Evolutionary conservation across 2,329 filamentous ascomycete species (phyloP).

Genomic region (Cordyceps cateniannulata): DNA sequence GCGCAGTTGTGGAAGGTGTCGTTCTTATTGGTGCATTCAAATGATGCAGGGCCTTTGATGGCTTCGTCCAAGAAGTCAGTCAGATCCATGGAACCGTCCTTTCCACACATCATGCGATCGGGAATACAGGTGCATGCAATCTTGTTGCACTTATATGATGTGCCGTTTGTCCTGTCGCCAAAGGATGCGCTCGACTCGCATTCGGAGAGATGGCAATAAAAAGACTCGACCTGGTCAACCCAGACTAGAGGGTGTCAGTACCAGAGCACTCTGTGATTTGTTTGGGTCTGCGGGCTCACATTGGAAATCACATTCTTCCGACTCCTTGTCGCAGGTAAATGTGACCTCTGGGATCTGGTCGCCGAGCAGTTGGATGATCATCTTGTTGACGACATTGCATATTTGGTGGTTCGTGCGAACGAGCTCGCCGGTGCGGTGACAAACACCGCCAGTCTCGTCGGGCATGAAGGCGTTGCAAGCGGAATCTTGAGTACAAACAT

Average conservation of each 20-base stretch:
- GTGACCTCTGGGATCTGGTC: conserved; percentile 86
- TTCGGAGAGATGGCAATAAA: conserved; percentile 84
- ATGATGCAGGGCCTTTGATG: conserved; percentile 83
- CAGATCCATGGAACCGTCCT: conserved; percentile 85
- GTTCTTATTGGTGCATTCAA: conserved; percentile 63
- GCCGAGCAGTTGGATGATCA: conserved; percentile 82
- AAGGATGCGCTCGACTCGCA: conserved; percentile 69
- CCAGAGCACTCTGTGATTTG: not conserved
- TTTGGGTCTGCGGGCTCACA: conserved; percentile 48
- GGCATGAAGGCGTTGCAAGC: conserved; percentile 88
- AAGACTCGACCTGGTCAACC: conserved; percentile 90
- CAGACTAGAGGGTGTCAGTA: conserved; percentile 55
- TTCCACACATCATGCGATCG: conserved; percentile 89
- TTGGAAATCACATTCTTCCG: conserved; percentile 84
- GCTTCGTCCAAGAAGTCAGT: conserved; percentile 76
- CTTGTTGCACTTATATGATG: conserved; percentile 76
- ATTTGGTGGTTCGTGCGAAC: conserved; percentile 96
- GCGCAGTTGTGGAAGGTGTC: conserved; percentile 61
- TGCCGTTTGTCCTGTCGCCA: conserved; percentile 67
- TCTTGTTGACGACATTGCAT: conserved; percentile 93
- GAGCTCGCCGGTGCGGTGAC: conserved; percentile 84
- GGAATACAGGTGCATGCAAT: conserved; percentile 84
- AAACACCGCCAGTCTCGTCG: conserved; percentile 72
- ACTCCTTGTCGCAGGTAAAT: conserved; percentile 76
- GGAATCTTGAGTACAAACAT: conserved; percentile 77